Evolutionary conservation across 345 rosid genomes (phyloP), one percentile per base, ranked within the genome.

Genomic region (Pseudoturritis turrita): DNA sequence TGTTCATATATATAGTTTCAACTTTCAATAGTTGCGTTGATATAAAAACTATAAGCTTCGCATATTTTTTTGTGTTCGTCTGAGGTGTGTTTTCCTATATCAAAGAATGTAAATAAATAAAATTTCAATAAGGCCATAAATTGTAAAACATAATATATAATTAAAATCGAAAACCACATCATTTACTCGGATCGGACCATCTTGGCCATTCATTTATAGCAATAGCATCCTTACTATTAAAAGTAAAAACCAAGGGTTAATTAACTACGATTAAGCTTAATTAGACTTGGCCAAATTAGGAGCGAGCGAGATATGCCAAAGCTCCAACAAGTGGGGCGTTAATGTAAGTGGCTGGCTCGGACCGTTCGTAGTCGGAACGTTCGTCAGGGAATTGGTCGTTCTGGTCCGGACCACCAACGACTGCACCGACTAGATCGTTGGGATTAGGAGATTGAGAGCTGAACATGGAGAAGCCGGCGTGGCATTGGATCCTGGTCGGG

Each of bases 271-370:
- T 22, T 13, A 40, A 26, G 36, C 61, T 29, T 47, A 40, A 21
- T 50, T 69, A 89, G 75, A 86, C 81, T 74, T 92, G 88, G 57
- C 89, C 88, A 12, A 76, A 33, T 26, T 43, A 89, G 10, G 92
- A 83, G 81, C 80, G 87, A 47, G 96, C 91, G 7, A 94, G 83
- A 76, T 83, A 91, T 37, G 96, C 83, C 68, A 94, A 74, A 4
- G 89, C 85, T n/a, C 98, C 98, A 6, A 89, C 95, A 50, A 93
- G 85, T 15, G 98, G 97, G 2, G 98, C 89, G 52, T 93, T 93
- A 52, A 90, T 87, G 70, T 91, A 93, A 10, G 98, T 93, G 4
- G 97, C 76, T 25, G 97, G 97, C 82, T 94, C 98, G 5, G 98
- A 94, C 67, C 90, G 90, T 79, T 76, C 85, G 41, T 86, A 91